Conservation (phyloP, 192 early-diverging fungal species). For the Umbelopsis sp. region DNA sequence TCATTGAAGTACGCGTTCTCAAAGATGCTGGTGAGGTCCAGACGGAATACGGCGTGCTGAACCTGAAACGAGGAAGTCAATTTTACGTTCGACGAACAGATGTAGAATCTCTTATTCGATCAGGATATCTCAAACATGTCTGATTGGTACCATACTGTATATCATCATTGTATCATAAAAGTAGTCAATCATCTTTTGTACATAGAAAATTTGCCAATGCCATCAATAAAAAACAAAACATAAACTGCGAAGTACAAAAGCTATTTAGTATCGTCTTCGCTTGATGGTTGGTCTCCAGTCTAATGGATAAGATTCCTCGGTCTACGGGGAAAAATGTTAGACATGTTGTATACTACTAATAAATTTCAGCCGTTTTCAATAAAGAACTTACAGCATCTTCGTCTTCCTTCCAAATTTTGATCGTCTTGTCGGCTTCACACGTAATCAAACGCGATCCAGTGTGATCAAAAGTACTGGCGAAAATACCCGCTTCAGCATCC, state of each 20-base stretch:
- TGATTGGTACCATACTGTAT: neutral
- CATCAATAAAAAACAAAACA: conserved; percentile 14
- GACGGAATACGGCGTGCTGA: conserved; percentile 82
- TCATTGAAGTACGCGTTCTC: conserved; percentile 88
- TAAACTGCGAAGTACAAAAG: neutral
- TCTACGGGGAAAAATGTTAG: conserved; percentile 33
- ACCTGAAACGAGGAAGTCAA: conserved; percentile 78
- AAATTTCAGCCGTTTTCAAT: too few species aligned
- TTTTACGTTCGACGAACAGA: conserved; percentile 86
- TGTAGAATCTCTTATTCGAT: conserved; percentile 84
- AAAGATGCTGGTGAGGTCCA: conserved; percentile 89
- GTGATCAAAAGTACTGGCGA: conserved; percentile 93
- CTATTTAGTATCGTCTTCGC: conserved; percentile 44
- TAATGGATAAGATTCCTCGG: conserved; percentile 54
- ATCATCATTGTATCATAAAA: conserved; percentile 8
- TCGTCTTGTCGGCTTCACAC: conserved; percentile 98
- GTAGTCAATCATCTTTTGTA: conserved; percentile 14
- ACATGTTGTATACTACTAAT: neutral
- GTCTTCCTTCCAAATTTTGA: conserved; percentile 97
- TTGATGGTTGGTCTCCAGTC: conserved; percentile 56
- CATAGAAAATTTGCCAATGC: conserved; percentile 26
- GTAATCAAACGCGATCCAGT: conserved; percentile 95
- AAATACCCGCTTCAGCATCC: conserved; percentile 94
- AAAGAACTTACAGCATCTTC: conserved; percentile 61
- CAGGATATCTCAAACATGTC: conserved; percentile 84